Evolutionary conservation across 495 filamentous ascomycete species (phyloP).

Genomic region (Aspergillus olivimuriae): DNA sequence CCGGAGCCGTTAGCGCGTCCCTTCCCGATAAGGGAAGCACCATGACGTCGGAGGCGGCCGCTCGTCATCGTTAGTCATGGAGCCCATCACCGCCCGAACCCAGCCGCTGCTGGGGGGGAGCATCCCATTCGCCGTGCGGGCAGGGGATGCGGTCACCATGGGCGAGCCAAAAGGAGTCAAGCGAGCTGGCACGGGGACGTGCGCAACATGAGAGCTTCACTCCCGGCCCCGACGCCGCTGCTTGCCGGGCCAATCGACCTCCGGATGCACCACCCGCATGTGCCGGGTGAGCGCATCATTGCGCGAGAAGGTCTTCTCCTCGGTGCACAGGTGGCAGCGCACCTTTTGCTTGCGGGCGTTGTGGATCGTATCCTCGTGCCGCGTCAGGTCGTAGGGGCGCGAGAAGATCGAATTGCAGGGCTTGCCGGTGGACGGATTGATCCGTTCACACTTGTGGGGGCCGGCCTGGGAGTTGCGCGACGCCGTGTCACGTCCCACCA

Average conservation of each 20-base stretch:
- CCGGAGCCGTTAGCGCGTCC: conserved; percentile 11
- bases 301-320: conserved; percentile 93
- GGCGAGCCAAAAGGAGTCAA: not conserved
- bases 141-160: not conserved
- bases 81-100: not conserved
- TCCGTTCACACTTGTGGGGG: conserved; percentile 82
- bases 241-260: conserved; percentile 75
- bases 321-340: conserved; percentile 89
- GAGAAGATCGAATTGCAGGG: conserved; percentile 96
- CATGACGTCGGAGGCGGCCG: conserved; percentile 23
- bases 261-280: conserved; percentile 84
- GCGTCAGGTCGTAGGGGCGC: conserved; percentile 93
- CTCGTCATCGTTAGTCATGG: conserved; percentile 16
- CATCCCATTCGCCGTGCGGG: conserved; percentile 7
- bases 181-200: too few species aligned
- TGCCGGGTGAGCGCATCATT: conserved; percentile 90
- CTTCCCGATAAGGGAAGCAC: conserved; percentile 12
- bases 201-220: too few species aligned
- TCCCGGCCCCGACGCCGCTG: conserved; percentile 37
- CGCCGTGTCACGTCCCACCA: conserved; percentile 42
- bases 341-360: conserved; percentile 92
- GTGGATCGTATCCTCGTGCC: conserved; percentile 97
- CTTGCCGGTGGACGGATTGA: conserved; percentile 93
- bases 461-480: conserved; percentile 76
- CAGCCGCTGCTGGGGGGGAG: not conserved